Evolutionary conservation across 331 rosid species (phyloP), one percentile per base, ranked within the genome.

Genomic region (Cucumis variabilis): DNA sequence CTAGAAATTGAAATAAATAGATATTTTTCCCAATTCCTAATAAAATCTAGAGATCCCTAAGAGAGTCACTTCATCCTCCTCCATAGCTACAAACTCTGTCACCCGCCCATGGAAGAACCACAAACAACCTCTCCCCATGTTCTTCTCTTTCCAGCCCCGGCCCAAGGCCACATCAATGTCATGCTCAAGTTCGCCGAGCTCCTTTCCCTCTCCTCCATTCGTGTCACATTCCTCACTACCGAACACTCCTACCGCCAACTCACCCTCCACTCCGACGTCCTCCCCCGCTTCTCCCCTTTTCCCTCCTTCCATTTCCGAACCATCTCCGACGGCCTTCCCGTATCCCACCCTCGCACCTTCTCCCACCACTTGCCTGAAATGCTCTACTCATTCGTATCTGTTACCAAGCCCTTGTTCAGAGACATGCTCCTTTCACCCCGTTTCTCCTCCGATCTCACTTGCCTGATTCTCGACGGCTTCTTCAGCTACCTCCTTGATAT

Each of bases 381-480:
- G 30, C 0, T 87, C 17, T 3, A 73, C 81, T 75, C 87, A 5
- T 15, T 88, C 28, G 41, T 21, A 2, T 27, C 19, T 2, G 30
- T 25, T 0, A 88, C 90, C 23, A 89, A 86, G 13, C 91, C 94
- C 20, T 19, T 85, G 0, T 41, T 92, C 46, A 91, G 75, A 62
- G 83, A 92, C 3, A 65, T 88, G 90, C 10, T 91, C n/a, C 17
- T 60, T 28, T 85, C 90, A 1, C 88, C 81, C 1, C 63, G 25
- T 2, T 48, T 85, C 21, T 80, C 77, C 9, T 68, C 72, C 63
- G 83, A 87, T 24, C 72, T 93, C 15, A 90, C 51, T 77, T 91
- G 95, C 66, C 19, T 93, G 0, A 85, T 95, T 7, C 88, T 60
- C 4, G 98, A 95, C 83, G 96, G 93, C 0, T 5, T 89, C 0